Percentiles rank a stretch among this genome's conserved stretches.
These are phyloP conservation scores for Vitis vinifera DNA, from an alignment of 164 flowering plant genomes.

Conservation along the genomic window ASM3070453v1 NC_081811.1:28292501-28293000, in stretches of 20 bases:
- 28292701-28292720: constrained; percentile 50
- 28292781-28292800: constrained; percentile 99
- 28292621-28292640: neutral
- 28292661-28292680: constrained; percentile 3
- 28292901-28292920: neutral
- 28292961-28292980: too few relatives aligned
- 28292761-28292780: constrained; percentile 91
- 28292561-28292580: constrained; percentile 99
- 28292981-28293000: too few relatives aligned
- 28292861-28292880: neutral
- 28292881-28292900: neutral
- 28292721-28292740: constrained; percentile 85
- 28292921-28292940: too few relatives aligned
- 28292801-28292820: constrained; percentile 58
- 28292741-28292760: constrained; percentile 95
- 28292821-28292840: neutral
- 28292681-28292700: neutral
- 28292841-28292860: neutral
- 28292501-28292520: constrained; percentile 37
- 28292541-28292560: constrained; percentile 81
- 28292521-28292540: constrained; percentile 96
- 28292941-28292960: too few relatives aligned
- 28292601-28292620: neutral
- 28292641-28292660: neutral
- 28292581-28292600: constrained; percentile 90